Conservation (phyloP, 164 flowering plant genomes). For the Akebia trifoliata region DNA sequence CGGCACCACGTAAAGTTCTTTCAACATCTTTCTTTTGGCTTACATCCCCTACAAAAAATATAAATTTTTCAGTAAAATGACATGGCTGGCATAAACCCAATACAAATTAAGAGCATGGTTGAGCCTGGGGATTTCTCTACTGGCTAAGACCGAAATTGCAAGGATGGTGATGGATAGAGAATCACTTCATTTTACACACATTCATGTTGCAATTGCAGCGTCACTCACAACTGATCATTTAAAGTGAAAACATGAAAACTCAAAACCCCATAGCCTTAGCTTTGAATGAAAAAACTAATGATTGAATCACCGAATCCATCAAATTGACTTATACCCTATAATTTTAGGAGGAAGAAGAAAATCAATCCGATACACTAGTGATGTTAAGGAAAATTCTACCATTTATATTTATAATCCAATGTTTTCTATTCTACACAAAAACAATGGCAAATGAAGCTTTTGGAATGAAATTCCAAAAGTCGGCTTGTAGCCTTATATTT, state of each 20-base stretch:
- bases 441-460: too few relatives aligned
- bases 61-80: not conserved
- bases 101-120: not conserved
- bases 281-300: too few relatives aligned
- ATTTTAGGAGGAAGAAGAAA: too few relatives aligned
- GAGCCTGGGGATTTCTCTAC: not conserved
- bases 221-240: not conserved
- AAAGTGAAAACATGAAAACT: not conserved
- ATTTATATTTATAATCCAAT: too few relatives aligned
- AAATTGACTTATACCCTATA: too few relatives aligned
- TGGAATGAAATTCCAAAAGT: too few relatives aligned
- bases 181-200: too few relatives aligned
- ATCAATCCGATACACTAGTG: too few relatives aligned
- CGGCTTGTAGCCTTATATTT: too few relatives aligned
- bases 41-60: conserved; percentile 52
- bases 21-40: conserved; percentile 58
- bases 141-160: not conserved
- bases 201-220: not conserved
- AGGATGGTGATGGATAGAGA: not conserved
- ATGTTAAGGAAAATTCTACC: too few relatives aligned
- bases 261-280: not conserved
- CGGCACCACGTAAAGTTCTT: conserved; percentile 61
- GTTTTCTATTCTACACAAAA: too few relatives aligned
- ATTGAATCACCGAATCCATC: too few relatives aligned
- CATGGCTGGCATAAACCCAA: not conserved